Percentiles rank a stretch among this genome's conserved stretches.
Evolutionary conservation across 2,329 filamentous ascomycete species (phyloP).

Genomic region (Ploettnerulaceae sp.): DNA sequence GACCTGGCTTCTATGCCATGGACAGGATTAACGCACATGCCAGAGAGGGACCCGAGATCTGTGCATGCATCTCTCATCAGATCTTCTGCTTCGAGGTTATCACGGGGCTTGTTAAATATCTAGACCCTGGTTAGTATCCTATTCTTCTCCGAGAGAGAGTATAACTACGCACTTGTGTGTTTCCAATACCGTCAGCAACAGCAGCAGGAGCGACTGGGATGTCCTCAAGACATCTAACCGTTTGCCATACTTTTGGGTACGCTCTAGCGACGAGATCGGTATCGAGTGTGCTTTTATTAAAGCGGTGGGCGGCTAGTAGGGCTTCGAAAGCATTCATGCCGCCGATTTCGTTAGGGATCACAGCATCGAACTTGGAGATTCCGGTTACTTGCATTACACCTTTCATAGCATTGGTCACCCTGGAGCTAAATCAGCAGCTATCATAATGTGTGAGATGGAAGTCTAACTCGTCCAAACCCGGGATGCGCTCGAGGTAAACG

Average conservation of each 20-base stretch:
- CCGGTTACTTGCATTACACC: slow-evolving; percentile 23
- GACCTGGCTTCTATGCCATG: slow-evolving; percentile 28
- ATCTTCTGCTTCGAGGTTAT: slow-evolving; percentile 27
- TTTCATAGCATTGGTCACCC: slow-evolving; percentile 30
- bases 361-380: slow-evolving; percentile 39
- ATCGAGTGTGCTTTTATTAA: slow-evolving; percentile 27
- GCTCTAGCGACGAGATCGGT: slow-evolving; percentile 32
- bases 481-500: slow-evolving; percentile 32
- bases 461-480: slow-evolving; percentile 28
- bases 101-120: slow-evolving; percentile 21
- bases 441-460: background rate
- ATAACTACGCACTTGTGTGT: slow-evolving; percentile 18
- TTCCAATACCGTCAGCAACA: slow-evolving; percentile 26
- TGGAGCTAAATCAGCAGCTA: slow-evolving; percentile 14
- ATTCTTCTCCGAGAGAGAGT: no score
- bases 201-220: slow-evolving; percentile 28
- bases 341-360: slow-evolving; percentile 62
- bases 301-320: slow-evolving; percentile 27
- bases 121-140: slow-evolving; percentile 6
- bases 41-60: slow-evolving; percentile 26
- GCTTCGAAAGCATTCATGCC: slow-evolving; percentile 50
- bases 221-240: slow-evolving; percentile 29
- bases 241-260: slow-evolving; percentile 32
- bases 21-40: slow-evolving; percentile 29
- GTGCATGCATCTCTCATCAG: slow-evolving; percentile 30